A percentile compares a stretch with the other conserved stretches of the same genome.
Evolutionary conservation across 1,284 basidiomycete genomes (phyloP).

Genomic region (Phylloboletellus chloephorus): DNA sequence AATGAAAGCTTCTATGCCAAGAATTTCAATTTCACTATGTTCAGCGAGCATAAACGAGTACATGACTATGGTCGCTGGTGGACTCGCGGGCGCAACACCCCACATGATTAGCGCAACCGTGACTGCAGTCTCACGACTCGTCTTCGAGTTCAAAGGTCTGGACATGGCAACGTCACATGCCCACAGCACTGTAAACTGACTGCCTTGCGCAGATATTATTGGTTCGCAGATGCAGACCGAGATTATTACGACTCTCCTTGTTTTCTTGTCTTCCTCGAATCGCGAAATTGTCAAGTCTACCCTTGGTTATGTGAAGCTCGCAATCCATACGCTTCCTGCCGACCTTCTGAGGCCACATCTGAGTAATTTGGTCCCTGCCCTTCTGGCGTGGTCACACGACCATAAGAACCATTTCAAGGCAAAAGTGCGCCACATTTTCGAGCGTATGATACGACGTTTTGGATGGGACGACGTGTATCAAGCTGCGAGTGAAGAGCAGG

Average conservation of each 20-base stretch:
- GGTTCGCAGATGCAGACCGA: conserved; percentile 78
- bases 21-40: not conserved
- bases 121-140: conserved; percentile 86
- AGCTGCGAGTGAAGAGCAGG: conserved; percentile 71
- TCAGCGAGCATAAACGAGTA: conserved; percentile 85
- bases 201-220: conserved; percentile 53
- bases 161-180: not conserved
- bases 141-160: conserved; percentile 94
- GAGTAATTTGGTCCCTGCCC: conserved; percentile 72
- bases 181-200: conserved; percentile 2
- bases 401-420: conserved; percentile 99
- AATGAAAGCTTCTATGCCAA: not conserved
- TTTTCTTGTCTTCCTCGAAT: conserved; percentile 90
- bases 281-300: conserved; percentile 97
- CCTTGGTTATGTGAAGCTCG: conserved; percentile 93
- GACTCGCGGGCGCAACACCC: conserved; percentile 87
- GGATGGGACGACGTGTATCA: conserved; percentile 81
- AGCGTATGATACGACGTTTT: conserved; percentile 90
- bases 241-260: conserved; percentile 80
- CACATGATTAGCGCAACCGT: conserved; percentile 99
- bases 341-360: conserved; percentile 76
- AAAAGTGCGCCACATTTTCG: conserved; percentile 95
- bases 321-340: conserved; percentile 77
- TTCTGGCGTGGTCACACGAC: conserved; percentile 91
- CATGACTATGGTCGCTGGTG: conserved; percentile 95